Base-by-base conservation (phyloP, 257 asterid species). In the Solanum commersonii region DNA sequence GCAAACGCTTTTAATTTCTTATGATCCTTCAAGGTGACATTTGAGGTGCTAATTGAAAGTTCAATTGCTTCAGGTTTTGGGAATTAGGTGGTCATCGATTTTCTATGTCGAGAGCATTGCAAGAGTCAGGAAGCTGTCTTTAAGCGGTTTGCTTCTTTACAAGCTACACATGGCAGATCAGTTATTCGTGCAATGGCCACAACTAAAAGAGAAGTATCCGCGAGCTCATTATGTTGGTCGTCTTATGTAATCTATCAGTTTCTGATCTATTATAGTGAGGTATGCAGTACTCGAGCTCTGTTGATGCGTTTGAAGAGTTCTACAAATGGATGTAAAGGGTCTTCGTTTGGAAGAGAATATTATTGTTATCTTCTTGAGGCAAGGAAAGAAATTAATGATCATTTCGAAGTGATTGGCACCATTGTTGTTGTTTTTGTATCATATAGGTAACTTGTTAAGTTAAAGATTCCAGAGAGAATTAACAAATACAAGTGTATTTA, bases 91-190 rank as follows among this genome's bases (percentile, higher is more conserved):
- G 99, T 96, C 98, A 2, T 93, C 94, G 78, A 92, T 96, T 68
- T 95, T 95, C 93, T 96, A 96, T 73, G 93, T 96, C 35, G 98
- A 95, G 92, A 97, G 99, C 94, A 97, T 97, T 89, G 99, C 98
- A 77, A 93, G 98, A 93, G 99, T 97, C 52, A 93, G 84, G 92
- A 94, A 93, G 94, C 94, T 95, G 65, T 97, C 99, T 34, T 90
- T 97, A 92, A 97, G 98, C 33, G 98, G 95, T 22, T 88, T 95
- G 91, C 94, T 96, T 89, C 96, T 95, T 67, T 96, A 96, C 94
- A 92, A 95, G 65, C 93, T 97, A 77, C 91, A 90, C 49, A 92
- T 97, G 93, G 98, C 94, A 86, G 99, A 96, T 92, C 98, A 95
- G 71, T 82, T 97, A 52, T 97, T 95, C 87, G 99, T 95, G 89